Evolutionary conservation across 2,329 filamentous ascomycete species (phyloP).

Genomic region (Claviceps sorghi): DNA sequence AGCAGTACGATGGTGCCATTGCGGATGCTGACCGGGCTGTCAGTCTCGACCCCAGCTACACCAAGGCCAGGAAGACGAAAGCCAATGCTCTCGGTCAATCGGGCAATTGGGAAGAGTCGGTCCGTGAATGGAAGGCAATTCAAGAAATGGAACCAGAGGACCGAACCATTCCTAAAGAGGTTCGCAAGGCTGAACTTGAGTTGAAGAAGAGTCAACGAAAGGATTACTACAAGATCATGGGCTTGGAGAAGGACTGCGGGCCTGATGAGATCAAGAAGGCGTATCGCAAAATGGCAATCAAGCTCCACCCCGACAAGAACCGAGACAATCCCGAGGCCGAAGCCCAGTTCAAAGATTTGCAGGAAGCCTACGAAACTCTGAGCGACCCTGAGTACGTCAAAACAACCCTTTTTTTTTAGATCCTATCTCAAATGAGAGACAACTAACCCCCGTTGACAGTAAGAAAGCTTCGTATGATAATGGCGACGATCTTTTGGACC

Average conservation of each 20-base stretch:
- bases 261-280: conserved; percentile 89
- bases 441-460: conserved; percentile 25
- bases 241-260: conserved; percentile 68
- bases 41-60: conserved; percentile 67
- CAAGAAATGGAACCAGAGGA: conserved; percentile 74
- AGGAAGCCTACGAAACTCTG: conserved; percentile 90
- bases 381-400: conserved; percentile 74
- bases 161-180: conserved; percentile 64
- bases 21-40: conserved; percentile 76
- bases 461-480: conserved; percentile 86
- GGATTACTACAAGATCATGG: conserved; percentile 97
- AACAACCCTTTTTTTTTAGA: neutral
- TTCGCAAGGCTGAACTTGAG: conserved; percentile 82
- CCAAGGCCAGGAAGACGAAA: conserved; percentile 84
- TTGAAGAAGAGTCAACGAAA: conserved; percentile 96
- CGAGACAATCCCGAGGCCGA: conserved; percentile 71
- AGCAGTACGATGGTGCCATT: conserved; percentile 70
- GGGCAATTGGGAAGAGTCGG: conserved; percentile 83
- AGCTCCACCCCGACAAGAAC: conserved; percentile 97
- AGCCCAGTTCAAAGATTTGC: conserved; percentile 92
- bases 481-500: conserved; percentile 80
- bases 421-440: neutral
- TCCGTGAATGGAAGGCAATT: conserved; percentile 77
- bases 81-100: conserved; percentile 77
- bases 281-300: conserved; percentile 85